Base-by-base conservation (phyloP, 163 green algal genomes). In the Smithsoniella earleae region DNA sequence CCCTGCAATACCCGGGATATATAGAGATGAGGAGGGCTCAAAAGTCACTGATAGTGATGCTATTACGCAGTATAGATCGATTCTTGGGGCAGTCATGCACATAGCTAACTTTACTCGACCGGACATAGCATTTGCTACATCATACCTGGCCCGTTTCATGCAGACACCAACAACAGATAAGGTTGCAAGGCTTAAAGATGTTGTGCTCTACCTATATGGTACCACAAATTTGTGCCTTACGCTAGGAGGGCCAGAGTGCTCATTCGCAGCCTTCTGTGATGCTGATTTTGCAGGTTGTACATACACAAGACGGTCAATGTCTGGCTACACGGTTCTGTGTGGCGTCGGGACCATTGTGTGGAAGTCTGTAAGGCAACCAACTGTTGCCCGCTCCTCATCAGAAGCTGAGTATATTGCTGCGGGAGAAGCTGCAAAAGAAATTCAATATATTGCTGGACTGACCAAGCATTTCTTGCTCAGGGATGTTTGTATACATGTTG, bases 21-120 rank as follows among this genome's bases (percentile, higher is more conserved):
- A n/a, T n/a, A n/a, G n/a, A 25, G 55, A 34, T 37, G 25, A n/a
- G 8, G 3, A 30, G 43, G 25, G 25, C 3, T 25, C 55, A 45
- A 28, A 28, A 38, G 30, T 66, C n/a, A 37, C 8, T 5, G 30
- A 30, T 43, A 13, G 30, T 6, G 13, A 3, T 66, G 18, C 30
- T 33, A 66, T 36, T 31, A 66, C 33, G 72, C 44, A 37, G 25
- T 87, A 83, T 65, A 52, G 34, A 25, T 6, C 73, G 31, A 28
- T 87, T 8, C 30, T 81, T 0, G 82, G 82, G 20, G 77, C 46
- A 16, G 37, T 84, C 3, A 74, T 83, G 10, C 83, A 87, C 27
- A 38, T 86, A 1, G 46, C 54, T 18, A 36, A 74, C 3, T 82
- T 64, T 72, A 82, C 78, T 22, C 46, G 82, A 10, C 79, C 79